phyloP scores from a whole-genome alignment of 345 rosid species.

The Brassica nigra region DNA sequence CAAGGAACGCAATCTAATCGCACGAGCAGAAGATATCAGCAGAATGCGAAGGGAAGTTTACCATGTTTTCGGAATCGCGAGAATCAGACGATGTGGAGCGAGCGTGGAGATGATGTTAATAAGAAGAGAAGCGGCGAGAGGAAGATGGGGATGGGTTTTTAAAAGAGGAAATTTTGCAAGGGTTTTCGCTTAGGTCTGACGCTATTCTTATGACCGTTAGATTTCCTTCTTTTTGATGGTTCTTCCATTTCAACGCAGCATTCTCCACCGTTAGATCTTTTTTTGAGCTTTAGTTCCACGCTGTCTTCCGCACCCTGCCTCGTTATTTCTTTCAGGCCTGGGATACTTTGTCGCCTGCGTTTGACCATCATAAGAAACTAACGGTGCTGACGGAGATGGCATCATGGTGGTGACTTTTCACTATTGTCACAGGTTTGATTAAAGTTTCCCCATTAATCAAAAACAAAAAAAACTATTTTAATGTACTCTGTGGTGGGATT shows the following conservation, averaged over 20 bases:
- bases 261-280: conserved; percentile 47
- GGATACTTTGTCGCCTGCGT: not conserved
- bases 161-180: conserved; percentile 19
- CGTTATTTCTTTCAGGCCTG: no score
- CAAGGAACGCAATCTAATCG: not conserved
- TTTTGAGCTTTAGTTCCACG: conserved; percentile 11
- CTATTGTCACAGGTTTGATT: not conserved
- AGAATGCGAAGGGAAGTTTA: not conserved
- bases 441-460: not conserved
- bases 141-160: conserved; percentile 15
- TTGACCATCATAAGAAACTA: not conserved
- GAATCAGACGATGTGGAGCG: not conserved
- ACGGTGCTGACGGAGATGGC: not conserved
- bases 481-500: no score
- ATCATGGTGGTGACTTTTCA: not conserved
- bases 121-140: conserved; percentile 13
- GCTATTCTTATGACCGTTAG: conserved; percentile 49
- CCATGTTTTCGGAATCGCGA: conserved; percentile 22
- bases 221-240: conserved; percentile 17
- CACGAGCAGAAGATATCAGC: not conserved
- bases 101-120: not conserved
- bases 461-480: no score
- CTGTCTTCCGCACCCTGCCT: not conserved
- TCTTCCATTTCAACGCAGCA: conserved; percentile 3
- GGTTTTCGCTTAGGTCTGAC: conserved; percentile 47